Percentiles rank a stretch among this genome's conserved stretches.
These are phyloP conservation scores for Salix suchowensis DNA, from an alignment of 345 rosid genomes.

Conservation along the genomic window DNA sequence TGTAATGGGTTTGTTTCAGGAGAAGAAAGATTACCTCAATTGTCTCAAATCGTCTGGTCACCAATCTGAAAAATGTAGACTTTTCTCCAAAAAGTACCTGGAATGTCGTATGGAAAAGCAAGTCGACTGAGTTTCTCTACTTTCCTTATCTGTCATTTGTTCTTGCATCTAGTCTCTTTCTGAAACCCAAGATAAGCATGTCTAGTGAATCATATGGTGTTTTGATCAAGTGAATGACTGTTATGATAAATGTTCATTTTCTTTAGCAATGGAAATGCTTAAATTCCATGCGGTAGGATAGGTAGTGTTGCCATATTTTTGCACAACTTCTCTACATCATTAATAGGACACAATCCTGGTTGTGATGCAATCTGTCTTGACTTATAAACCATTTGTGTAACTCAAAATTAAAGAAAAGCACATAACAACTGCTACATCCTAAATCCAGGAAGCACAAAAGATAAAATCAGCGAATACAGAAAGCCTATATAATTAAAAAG, in stretches of 20 bases:
- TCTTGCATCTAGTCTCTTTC: neutral
- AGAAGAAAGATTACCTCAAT: slow-evolving; percentile 78
- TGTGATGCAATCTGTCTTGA: too few species aligned
- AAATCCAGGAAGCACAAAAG: neutral
- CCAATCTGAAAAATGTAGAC: slow-evolving; percentile 68
- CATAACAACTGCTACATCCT: neutral
- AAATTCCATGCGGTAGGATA: neutral
- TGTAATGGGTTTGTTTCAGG: slow-evolving; percentile 38
- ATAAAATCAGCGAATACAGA: neutral
- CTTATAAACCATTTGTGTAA: too few species aligned
- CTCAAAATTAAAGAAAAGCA: neutral
- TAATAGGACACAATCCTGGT: neutral
- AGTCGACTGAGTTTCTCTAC: slow-evolving; percentile 19
- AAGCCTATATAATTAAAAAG: neutral
- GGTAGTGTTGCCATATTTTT: neutral
- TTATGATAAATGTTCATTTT: neutral
- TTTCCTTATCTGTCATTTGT: neutral
- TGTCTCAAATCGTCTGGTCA: slow-evolving; percentile 80
- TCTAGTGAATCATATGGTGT: neutral
- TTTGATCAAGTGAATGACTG: too few species aligned
- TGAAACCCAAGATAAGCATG: too few species aligned
- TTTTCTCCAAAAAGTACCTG: slow-evolving; percentile 71
- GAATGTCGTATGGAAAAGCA: slow-evolving; percentile 92
- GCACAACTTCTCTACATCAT: neutral
- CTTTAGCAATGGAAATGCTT: neutral